Evolutionary conservation across 768 basidiomycete genomes (phyloP).

Genomic region (Hysterangium stoloniferum): DNA sequence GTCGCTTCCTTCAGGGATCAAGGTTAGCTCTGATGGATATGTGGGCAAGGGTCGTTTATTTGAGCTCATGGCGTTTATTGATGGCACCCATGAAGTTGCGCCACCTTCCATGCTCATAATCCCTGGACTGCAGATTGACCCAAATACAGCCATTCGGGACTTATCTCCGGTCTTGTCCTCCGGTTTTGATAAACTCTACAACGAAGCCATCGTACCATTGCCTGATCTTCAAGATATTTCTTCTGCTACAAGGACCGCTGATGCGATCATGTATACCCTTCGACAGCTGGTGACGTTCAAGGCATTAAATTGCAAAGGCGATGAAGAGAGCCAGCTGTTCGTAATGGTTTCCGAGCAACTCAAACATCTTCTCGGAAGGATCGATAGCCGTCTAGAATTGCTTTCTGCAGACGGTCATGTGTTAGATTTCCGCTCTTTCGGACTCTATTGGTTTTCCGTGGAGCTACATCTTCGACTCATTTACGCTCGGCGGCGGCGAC

Average conservation of each 20-base stretch:
- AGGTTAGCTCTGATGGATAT: slow-evolving; percentile 45
- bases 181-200: slow-evolving; percentile 30
- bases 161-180: slow-evolving; percentile 41
- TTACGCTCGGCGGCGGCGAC: slow-evolving; percentile 20
- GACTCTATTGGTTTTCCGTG: slow-evolving; percentile 55
- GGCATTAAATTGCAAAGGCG: neutral
- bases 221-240: neutral
- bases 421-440: slow-evolving; percentile 34
- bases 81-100: slow-evolving; percentile 25
- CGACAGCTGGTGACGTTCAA: slow-evolving; percentile 4
- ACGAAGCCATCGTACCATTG: neutral
- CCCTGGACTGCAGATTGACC: slow-evolving; percentile 33
- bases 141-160: slow-evolving; percentile 33
- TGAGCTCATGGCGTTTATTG: slow-evolving; percentile 41
- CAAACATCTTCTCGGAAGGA: slow-evolving; percentile 4
- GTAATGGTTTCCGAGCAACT: slow-evolving; percentile 9
- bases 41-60: slow-evolving; percentile 53
- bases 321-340: slow-evolving; percentile 1
- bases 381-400: slow-evolving; percentile 2
- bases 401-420: slow-evolving; percentile 19
- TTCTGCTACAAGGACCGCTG: neutral
- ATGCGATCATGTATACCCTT: neutral
- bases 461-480: slow-evolving; percentile 44
- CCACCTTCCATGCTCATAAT: slow-evolving; percentile 28
- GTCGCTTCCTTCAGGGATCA: slow-evolving; percentile 41